Evolutionary conservation across 2,329 filamentous ascomycete genomes (phyloP).

Genomic region (Phialophora verrucosa): DNA sequence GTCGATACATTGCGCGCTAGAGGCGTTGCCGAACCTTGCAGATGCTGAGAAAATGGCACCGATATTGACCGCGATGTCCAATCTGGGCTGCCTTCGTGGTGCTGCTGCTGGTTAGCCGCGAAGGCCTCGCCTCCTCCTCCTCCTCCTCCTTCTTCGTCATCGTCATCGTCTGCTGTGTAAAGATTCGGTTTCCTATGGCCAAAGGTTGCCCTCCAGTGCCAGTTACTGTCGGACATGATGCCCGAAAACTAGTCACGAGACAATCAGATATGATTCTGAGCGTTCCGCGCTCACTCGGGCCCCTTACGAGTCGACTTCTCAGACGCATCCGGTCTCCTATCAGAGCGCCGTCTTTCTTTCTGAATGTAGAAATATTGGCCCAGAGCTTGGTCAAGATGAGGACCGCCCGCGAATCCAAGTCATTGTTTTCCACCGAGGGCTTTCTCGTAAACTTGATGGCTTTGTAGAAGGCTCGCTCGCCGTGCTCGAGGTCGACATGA

Average conservation of each 20-base stretch:
- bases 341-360: slow-evolving; percentile 9
- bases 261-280: not conserved
- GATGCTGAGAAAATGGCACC: slow-evolving; percentile 1
- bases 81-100: not conserved
- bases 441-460: slow-evolving; percentile 16
- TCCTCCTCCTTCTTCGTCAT: slow-evolving; percentile 2
- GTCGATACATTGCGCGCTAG: slow-evolving; percentile 9
- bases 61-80: slow-evolving; percentile 1
- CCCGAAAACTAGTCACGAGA: slow-evolving; percentile 17
- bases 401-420: slow-evolving; percentile 9
- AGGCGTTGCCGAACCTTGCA: slow-evolving; percentile 1
- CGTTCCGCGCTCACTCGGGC: not conserved
- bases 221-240: slow-evolving; percentile 16
- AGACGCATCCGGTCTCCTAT: slow-evolving; percentile 3
- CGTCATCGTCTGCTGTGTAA: slow-evolving; percentile 15
- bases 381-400: slow-evolving; percentile 27
- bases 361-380: slow-evolving; percentile 14
- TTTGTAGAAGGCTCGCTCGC: slow-evolving; percentile 16
- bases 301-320: slow-evolving; percentile 21
- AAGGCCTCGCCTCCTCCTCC: not conserved
- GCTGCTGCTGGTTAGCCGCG: not conserved
- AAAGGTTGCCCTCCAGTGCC: slow-evolving; percentile 20
- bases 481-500: slow-evolving; percentile 14
- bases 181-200: slow-evolving; percentile 12
- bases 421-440: slow-evolving; percentile 13